Evolutionary conservation across 2,329 filamentous ascomycete genomes (phyloP), one percentile per base, ranked within the genome.

Genomic region (Monosporascus ibericus): DNA sequence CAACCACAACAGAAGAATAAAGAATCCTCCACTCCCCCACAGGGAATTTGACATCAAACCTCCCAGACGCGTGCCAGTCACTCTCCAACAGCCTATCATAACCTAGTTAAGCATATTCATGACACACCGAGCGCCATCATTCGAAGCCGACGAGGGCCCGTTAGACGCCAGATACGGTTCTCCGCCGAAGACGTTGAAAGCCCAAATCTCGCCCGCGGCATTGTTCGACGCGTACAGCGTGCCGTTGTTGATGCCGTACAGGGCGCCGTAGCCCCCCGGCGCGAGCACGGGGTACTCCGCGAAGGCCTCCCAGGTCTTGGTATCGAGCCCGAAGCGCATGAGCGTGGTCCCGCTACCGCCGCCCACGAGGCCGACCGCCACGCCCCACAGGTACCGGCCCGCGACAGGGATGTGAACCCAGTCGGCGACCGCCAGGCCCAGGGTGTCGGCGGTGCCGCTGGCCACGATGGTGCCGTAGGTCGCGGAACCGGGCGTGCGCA

Each of bases 171-270:
- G 25, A 27, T 37, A 50, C 48, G 48, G 48, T 3, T 11, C 36
- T 8, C 30, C 38, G 18, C 39, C 39, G 18, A 30, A 9, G 38
- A 50, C 40, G 20, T 42, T n/a, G 8, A 50, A 50, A 14, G 38
- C 48, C 48, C 48, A 50, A 20, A 44, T 50, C 48, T 50, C 22
- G 17, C 48, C 48, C 14, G 3, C 44, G 7, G 17, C 7, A 18
- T 50, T 50, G n/a, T 50, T 44, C 24, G 38, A 44, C 7, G 38
- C 48, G 25, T 44, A 50, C 24, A 50, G 20, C 5, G 48, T 50
- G 25, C 48, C 48, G 11, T 50, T 50, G 14, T 50, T 50, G 25
- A 50, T 50, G 17, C 38, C 48, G 39, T 50, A 50, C 9, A 50
- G 5, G 20, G 48, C 37, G 8, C 48, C 48, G 34, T 1, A 42